These are phyloP conservation scores for Pseudogymnoascus sp. DNA, from an alignment of 2,329 filamentous ascomycete genomes.

Conservation along the genomic window DNA sequence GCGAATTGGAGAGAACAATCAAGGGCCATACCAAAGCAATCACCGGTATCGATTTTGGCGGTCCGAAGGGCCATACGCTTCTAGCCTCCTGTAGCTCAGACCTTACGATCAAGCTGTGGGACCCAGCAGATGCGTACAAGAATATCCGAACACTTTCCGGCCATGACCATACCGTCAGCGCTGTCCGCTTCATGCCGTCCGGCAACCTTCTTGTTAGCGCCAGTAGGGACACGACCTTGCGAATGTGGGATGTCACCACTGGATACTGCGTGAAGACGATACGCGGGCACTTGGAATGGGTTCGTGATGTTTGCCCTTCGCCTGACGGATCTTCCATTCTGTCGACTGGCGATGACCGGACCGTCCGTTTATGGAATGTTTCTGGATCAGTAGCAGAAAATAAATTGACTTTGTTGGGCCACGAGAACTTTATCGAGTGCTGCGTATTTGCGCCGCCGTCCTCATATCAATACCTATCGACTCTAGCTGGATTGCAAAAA, in stretches of 20 bases:
- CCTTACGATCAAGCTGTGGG: slow-evolving; percentile 91
- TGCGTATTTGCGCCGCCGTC: slow-evolving; percentile 76
- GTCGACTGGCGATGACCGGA: slow-evolving; percentile 75
- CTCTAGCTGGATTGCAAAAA: slow-evolving; percentile 75
- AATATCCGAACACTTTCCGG: slow-evolving; percentile 86
- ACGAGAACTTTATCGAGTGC: slow-evolving; percentile 81
- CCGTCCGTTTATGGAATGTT: slow-evolving; percentile 77
- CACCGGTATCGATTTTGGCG: slow-evolving; percentile 82
- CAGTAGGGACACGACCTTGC: slow-evolving; percentile 73
- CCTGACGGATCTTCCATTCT: slow-evolving; percentile 74
- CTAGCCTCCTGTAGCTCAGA: slow-evolving; percentile 67
- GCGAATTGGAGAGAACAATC: slow-evolving; percentile 80
- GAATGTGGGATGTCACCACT: slow-evolving; percentile 89
- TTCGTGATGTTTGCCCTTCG: slow-evolving; percentile 78
- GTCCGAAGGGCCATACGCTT: slow-evolving; percentile 68
- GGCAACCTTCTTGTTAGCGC: slow-evolving; percentile 81
- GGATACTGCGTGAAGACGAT: slow-evolving; percentile 88
- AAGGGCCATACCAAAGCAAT: slow-evolving; percentile 90
- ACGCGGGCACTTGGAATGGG: slow-evolving; percentile 78
- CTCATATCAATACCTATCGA: slow-evolving; percentile 67
- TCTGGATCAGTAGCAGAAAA: slow-evolving; percentile 49
- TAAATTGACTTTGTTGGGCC: slow-evolving; percentile 73
- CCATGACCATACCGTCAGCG: slow-evolving; percentile 86
- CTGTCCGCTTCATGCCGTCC: slow-evolving; percentile 79
- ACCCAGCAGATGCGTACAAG: slow-evolving; percentile 86